Evolutionary conservation across 2,329 filamentous ascomycete genomes (phyloP), one percentile per base, ranked within the genome.

Genomic region (Monosporascus sp.): DNA sequence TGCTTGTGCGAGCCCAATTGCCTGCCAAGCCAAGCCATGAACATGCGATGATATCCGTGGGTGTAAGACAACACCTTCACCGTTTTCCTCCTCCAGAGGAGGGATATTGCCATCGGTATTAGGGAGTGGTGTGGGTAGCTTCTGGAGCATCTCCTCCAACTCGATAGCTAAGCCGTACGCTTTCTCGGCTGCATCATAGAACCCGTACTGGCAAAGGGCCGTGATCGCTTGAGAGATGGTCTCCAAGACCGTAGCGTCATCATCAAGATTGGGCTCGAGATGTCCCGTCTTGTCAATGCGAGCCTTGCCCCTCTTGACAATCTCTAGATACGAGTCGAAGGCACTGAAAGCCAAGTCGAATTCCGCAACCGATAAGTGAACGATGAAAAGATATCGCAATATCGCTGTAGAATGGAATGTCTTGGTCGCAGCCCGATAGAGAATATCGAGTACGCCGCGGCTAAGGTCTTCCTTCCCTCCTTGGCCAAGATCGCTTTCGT

Each of bases 341-440:
- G 94, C 89, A 66, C 91, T 91, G 68, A 96, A 86, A 1, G 92
- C 92, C 48, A 97, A 76, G 52, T 96, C 90, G 60, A 97, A 97
- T 62, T 99, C 93, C 8, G 91, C 91, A 19, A 97, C 78, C 2
- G 91, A 83, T 19, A 93, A 78, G 68, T 99, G 94, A 2, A 96
- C 87, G 11, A 85, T 87, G 67, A 97, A 97, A 0, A 99, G 78
- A 63, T 92, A 84, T 54, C 93, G 82, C 31, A 99, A 75, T 57
- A 97, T 89, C 9, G 91, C 77, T 1, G 93, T 96, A 1, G 94
- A 99, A 71, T 99, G 94, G 65, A 94, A 99, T 0, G 92, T 96
- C 70, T 94, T 96, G 9, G 88, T 91, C 7, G 93, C 90, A 22
- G 92, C 90, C 40, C 88, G 87, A 70, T 97, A 99, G 7, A 99